Evolutionary conservation across 495 filamentous ascomycete species (phyloP).

Genomic region (Talaromyces stipitatus): DNA sequence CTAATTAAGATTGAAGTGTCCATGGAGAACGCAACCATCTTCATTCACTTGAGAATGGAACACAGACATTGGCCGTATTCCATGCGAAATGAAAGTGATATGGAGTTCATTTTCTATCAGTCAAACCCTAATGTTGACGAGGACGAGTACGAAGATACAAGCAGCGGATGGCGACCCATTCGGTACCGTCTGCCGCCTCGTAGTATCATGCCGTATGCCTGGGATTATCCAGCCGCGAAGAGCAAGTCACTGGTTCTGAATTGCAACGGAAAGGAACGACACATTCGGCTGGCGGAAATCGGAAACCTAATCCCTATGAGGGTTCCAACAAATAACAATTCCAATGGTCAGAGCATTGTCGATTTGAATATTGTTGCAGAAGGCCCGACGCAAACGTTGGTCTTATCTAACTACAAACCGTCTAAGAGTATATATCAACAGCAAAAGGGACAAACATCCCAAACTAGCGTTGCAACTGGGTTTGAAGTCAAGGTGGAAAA

Average conservation of each 20-base stretch:
- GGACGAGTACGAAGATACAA: slow-evolving; percentile 70
- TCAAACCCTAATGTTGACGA: slow-evolving; percentile 71
- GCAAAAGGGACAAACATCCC: slow-evolving; percentile 49
- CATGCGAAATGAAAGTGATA: slow-evolving; percentile 95
- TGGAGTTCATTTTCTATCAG: slow-evolving; percentile 93
- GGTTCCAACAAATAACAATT: slow-evolving; percentile 44
- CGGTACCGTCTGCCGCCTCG: slow-evolving; percentile 87
- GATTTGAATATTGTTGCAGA: slow-evolving; percentile 94
- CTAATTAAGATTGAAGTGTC: slow-evolving; percentile 84
- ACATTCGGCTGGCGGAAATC: slow-evolving; percentile 92
- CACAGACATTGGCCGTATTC: slow-evolving; percentile 95
- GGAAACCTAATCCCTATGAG: slow-evolving; percentile 91
- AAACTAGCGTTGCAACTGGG: slow-evolving; percentile 53
- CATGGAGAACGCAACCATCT: slow-evolving; percentile 86
- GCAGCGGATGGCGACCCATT: slow-evolving; percentile 79
- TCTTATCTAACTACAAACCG: slow-evolving; percentile 87
- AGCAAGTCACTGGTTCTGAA: slow-evolving; percentile 83
- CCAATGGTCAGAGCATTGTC: slow-evolving; percentile 66
- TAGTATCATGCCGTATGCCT: slow-evolving; percentile 99
- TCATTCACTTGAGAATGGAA: slow-evolving; percentile 84
- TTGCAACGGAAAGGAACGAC: slow-evolving; percentile 71
- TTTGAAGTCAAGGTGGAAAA: slow-evolving; percentile 93
- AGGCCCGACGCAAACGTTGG: slow-evolving; percentile 88
- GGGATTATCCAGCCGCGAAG: slow-evolving; percentile 98
- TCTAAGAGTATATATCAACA: slow-evolving; percentile 95